These are phyloP conservation scores for Pythium insidiosum DNA, from an alignment of 352 stramenopile species.

Conservation along the genomic window DNA sequence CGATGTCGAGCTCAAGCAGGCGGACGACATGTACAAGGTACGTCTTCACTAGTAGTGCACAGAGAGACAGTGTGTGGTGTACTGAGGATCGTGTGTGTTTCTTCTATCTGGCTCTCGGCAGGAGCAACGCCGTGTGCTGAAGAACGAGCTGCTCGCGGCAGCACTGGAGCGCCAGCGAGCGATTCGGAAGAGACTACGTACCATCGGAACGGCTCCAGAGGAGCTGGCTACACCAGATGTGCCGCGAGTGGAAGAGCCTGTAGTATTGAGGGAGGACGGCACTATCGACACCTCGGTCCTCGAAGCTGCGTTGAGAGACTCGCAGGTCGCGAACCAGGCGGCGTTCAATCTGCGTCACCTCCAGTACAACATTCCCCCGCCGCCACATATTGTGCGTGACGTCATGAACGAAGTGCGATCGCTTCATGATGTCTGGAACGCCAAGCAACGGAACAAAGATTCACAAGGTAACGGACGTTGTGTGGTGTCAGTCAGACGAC, in stretches of 20 bases:
- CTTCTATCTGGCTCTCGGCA: neutral
- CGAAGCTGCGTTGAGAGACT: slow-evolving; percentile 18
- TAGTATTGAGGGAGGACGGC: neutral
- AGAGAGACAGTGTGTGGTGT: no score
- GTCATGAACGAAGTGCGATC: slow-evolving; percentile 19
- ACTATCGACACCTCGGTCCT: slow-evolving; percentile 12
- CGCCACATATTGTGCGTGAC: slow-evolving; percentile 27
- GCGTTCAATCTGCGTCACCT: slow-evolving; percentile 62
- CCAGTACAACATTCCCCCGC: slow-evolving; percentile 23
- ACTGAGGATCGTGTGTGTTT: neutral
- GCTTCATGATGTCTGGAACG: no score
- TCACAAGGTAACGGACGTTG: no score
- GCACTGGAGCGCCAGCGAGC: no score
- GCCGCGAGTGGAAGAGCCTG: neutral
- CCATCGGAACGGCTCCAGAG: neutral
- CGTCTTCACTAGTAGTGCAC: neutral
- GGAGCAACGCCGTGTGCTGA: slow-evolving; percentile 18
- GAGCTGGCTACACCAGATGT: neutral
- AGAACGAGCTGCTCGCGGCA: slow-evolving; percentile 17
- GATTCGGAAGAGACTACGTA: neutral
- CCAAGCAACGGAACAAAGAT: no score
- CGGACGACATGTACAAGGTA: slow-evolving; percentile 45
- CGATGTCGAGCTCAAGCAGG: slow-evolving; percentile 70
- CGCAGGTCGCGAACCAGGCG: slow-evolving; percentile 16
- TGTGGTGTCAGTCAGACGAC: no score